A percentile compares a stretch with the other conserved stretches of the same genome.
Evolutionary conservation across 495 filamentous ascomycete genomes (phyloP).

Genomic region (Letharia lupina): DNA sequence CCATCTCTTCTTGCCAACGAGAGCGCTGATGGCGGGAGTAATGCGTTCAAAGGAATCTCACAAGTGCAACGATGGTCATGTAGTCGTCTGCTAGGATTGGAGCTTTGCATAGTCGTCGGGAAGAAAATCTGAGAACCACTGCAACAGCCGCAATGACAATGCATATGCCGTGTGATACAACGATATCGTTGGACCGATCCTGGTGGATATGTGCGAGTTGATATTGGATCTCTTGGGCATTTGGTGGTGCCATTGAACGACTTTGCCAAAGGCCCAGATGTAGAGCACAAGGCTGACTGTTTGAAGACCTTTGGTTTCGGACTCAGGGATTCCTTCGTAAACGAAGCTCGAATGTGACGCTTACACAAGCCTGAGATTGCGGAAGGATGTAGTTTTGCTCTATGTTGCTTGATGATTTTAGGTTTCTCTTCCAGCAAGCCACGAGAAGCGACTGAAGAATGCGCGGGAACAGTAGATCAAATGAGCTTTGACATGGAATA

Average conservation of each 20-base stretch:
- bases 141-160: constrained; percentile 33
- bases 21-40: not conserved
- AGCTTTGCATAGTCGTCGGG: constrained; percentile 35
- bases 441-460: not conserved
- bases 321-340: not conserved
- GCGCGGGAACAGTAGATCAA: not conserved
- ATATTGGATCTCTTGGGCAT: constrained; percentile 8
- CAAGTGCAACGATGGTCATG: constrained; percentile 24
- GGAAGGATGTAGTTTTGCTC: not conserved
- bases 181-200: constrained; percentile 32
- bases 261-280: not conserved
- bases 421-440: not conserved
- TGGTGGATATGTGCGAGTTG: constrained; percentile 14
- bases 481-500: not conserved
- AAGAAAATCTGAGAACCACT: constrained; percentile 34
- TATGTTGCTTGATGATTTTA: not conserved
- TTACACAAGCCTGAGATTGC: not conserved
- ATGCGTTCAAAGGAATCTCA: not conserved
- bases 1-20: not conserved
- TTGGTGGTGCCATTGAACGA: not conserved
- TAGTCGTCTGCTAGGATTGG: constrained; percentile 38
- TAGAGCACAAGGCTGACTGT: not conserved
- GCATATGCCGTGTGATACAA: constrained; percentile 33
- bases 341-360: not conserved
- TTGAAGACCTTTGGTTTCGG: not conserved